Evolutionary conservation across 805 yeast genomes (phyloP), one percentile per base, ranked within the genome.

Genomic region (Saturnispora ahearnii): DNA sequence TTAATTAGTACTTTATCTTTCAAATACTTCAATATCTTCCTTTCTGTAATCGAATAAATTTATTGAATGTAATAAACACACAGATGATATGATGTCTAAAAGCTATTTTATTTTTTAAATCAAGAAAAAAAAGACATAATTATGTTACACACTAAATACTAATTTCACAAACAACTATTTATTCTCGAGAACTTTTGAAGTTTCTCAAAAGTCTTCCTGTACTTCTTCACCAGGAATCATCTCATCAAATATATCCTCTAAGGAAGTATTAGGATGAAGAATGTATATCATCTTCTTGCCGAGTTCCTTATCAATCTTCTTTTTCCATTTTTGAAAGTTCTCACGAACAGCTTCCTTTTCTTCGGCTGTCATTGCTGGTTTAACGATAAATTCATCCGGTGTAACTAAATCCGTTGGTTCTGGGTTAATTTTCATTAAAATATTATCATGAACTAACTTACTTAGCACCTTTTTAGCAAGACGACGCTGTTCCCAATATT

Each of bases 251-350:
- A 77, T 74, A 57, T 86, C 95, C 56, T 82, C 73, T 51, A 85
- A 78, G 15, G 89, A 85, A 68, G 90, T 84, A 65, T 87, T 87
- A 50, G 96, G 96, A 70, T 87, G 95, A 50, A 79, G 65, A 32
- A 78, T 78, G 55, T 75, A 79, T 13, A 77, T 69, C 51, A 72
- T 55, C 48, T 67, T 56, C 53, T 63, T 64, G 50, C 50, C 56
- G 56, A 52, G 44, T 51, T 59, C 62, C 24, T 52, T 56, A 6
- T 51, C 56, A 38, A 53, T 55, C 34, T 46, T 54, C 45, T 55
- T 60, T 53, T 22, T 47, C 58, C 57, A 55, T 30, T 36, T 47
- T 1, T 24, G 46, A 11, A 40, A 50, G 26, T 47, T 51, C 3
- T 37, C 40, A 13, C 42, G 42, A 18, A 59, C 44, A 52, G 65